Percentiles rank a stretch among this genome's conserved stretches.
Evolutionary conservation across 352 stramenopile species (phyloP).

Genomic region (Phytophthora sansomeana): DNA sequence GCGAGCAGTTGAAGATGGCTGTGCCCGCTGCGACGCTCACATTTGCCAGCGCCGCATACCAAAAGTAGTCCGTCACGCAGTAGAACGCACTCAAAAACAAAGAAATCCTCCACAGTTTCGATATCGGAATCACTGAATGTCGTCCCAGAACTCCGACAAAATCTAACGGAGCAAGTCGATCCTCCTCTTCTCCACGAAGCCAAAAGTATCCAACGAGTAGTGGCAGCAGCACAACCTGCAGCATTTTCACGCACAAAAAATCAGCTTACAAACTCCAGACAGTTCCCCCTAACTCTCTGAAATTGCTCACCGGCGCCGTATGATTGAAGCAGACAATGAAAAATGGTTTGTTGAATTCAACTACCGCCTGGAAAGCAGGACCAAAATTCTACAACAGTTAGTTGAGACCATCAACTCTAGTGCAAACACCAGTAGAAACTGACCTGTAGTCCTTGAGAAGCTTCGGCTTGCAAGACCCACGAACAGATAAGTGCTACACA

Average conservation of each 20-base stretch:
- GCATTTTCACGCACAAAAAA: too few relatives aligned
- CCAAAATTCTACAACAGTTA: background rate
- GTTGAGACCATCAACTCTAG: background rate
- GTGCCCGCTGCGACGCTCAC: constrained; percentile 59
- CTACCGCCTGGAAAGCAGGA: constrained; percentile 12
- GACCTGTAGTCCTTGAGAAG: constrained; percentile 36
- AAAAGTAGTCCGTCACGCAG: constrained; percentile 67
- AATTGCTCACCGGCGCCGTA: constrained; percentile 38
- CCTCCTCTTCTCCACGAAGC: constrained; percentile 22
- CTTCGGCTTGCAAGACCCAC: constrained; percentile 45
- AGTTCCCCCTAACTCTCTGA: background rate
- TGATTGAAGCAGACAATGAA: constrained; percentile 73
- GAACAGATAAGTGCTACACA: constrained; percentile 37
- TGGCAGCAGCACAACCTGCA: constrained; percentile 49
- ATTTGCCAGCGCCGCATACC: constrained; percentile 60
- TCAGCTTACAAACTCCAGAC: background rate
- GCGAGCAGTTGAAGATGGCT: constrained; percentile 67
- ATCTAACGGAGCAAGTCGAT: constrained; percentile 20
- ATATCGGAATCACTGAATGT: constrained; percentile 46
- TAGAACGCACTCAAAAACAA: constrained; percentile 55
- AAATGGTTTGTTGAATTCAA: constrained; percentile 57
- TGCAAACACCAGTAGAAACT: background rate
- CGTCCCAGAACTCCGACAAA: constrained; percentile 33
- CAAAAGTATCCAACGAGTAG: constrained; percentile 45
- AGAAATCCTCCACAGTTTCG: constrained; percentile 34